A percentile compares a stretch with the other conserved stretches of the same genome.
Conservation (phyloP, 2,329 filamentous ascomycete genomes). For the Fusarium succisae region DNA sequence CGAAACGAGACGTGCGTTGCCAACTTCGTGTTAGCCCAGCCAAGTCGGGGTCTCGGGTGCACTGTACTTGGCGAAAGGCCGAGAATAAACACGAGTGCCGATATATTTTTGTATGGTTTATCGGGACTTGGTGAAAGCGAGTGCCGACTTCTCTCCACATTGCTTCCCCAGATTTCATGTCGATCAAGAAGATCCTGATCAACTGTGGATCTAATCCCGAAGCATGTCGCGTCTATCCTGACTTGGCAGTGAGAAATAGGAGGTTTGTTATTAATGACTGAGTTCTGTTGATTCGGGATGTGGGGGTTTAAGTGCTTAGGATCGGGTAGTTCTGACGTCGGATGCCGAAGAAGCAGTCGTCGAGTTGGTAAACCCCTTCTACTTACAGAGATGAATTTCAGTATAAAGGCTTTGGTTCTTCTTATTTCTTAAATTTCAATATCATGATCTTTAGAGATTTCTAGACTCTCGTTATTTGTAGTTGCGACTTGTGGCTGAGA, state of each 20-base stretch:
- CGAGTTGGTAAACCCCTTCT: no score
- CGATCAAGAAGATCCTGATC: background rate
- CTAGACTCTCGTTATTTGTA: no score
- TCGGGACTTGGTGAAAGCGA: background rate
- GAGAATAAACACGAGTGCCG: background rate
- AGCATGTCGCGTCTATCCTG: background rate
- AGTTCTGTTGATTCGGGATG: background rate
- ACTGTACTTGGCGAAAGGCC: background rate
- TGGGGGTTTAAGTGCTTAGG: background rate
- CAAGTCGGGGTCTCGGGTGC: background rate
- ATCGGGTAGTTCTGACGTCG: background rate
- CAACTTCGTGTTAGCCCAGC: background rate
- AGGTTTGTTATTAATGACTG: background rate
- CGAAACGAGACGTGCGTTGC: background rate
- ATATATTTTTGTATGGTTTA: background rate
- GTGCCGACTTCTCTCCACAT: background rate
- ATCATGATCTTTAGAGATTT: background rate
- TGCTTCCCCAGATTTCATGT: background rate
- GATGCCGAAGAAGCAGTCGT: background rate
- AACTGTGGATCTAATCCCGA: background rate
- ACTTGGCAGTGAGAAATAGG: background rate
- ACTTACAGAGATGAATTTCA: background rate
- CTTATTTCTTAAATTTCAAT: background rate
- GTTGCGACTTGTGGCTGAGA: no score
- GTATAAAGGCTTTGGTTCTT: background rate